phyloP scores from a whole-genome alignment of 2,329 filamentous ascomycete species.

The Pezicula neosporulosa region DNA sequence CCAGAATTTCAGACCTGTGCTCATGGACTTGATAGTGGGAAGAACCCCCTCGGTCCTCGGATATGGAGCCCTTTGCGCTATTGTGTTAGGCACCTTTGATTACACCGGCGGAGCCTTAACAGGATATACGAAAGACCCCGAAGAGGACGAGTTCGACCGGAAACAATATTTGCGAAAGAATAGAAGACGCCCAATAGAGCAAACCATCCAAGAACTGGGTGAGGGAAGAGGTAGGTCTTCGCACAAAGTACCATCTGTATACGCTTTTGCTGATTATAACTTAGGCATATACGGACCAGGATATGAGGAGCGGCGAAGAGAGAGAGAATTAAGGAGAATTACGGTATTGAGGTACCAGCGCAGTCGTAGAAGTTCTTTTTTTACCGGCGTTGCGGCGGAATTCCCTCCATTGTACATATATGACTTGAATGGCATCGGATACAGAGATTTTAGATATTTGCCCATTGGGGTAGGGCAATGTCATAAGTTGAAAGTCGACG shows the following conservation, averaged over 20 bases:
- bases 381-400: conserved; percentile 2
- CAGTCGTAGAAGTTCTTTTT: conserved; percentile 20
- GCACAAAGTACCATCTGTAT: neutral
- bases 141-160: conserved; percentile 60
- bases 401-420: conserved; percentile 18
- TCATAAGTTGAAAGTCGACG: neutral
- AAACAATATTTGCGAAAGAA: conserved; percentile 60
- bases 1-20: neutral
- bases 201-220: conserved; percentile 64
- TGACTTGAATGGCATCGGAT: neutral
- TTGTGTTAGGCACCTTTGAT: conserved; percentile 55
- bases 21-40: conserved; percentile 40
- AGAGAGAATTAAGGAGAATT: conserved; percentile 64
- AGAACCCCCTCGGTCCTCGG: conserved; percentile 63
- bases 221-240: conserved; percentile 63
- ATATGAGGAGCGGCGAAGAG: conserved; percentile 64
- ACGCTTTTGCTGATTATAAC: conserved; percentile 5
- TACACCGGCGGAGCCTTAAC: conserved; percentile 57
- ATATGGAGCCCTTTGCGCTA: conserved; percentile 54
- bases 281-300: conserved; percentile 64
- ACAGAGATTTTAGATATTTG: neutral
- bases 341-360: conserved; percentile 60
- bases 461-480: too few species aligned
- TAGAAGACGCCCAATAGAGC: conserved; percentile 57
- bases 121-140: conserved; percentile 45